Evolutionary conservation across 1,284 basidiomycete genomes (phyloP), one percentile per base, ranked within the genome.

Genomic region (Apiotrichum sp.): DNA sequence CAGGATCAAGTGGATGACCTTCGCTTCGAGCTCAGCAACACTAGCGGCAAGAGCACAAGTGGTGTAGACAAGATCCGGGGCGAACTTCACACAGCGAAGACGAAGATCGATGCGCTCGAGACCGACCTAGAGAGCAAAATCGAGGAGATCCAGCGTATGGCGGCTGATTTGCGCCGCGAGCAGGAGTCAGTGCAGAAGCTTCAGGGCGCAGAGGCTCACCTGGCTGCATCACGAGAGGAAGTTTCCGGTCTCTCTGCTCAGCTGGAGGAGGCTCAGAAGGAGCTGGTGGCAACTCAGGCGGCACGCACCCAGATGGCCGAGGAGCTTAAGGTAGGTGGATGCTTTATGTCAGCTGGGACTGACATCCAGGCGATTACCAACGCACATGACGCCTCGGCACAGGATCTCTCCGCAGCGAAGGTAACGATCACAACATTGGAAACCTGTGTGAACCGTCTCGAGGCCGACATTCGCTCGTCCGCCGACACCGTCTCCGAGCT

Each of bases 1-100:
- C 57, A 69, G 55, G 58, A 56, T 38, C 61, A 66, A n/a, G 53
- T 74, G 38, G 70, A 74, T 13, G 74, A 76, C 43, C 57, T 65
- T 6, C 65, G 62, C 33, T 70, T 65, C 36, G 73, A 77, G 58
- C 52, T 76, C n/a, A 67, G 73, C 7, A 67, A 59, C 16, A 57
- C 65, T 3, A 33, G 46, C 48, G 68, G 61, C 16, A 38, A 38
- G 36, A 59, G 66, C 3, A 2, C 13, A 3, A 41, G 31, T 7
- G 55, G 67, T 40, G 9, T 65, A 14, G 68, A 72, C 33, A 62
- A 64, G 57, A 39, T 68, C 14, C 52, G n/a, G 10, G n/a, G 32
- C 4, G 47, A 61, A 3, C 53, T 57, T 16, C 45, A 52, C 4
- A 6, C 14, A 2, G 48, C 57, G 7, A 50, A 47, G 9, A 48